Conservation (phyloP, 257 asterid genomes). For the Salvia hispanica region DNA sequence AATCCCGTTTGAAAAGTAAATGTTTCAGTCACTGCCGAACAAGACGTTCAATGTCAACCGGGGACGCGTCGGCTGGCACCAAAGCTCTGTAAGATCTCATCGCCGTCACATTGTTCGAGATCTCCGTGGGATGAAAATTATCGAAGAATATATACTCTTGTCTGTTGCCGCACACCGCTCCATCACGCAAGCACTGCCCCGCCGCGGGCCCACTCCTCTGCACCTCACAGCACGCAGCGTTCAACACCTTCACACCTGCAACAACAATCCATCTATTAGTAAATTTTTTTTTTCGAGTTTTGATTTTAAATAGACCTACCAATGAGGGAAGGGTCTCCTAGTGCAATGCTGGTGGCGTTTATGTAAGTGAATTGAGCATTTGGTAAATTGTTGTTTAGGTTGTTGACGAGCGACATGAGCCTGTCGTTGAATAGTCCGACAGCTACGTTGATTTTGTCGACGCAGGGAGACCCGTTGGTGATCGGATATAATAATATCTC, state of each 20-base stretch:
- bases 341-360: constrained; percentile 43
- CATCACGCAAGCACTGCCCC: constrained; percentile 32
- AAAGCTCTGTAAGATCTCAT: constrained; percentile 37
- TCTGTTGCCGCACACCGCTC: constrained; percentile 38
- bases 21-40: constrained; percentile 15
- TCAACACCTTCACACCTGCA: constrained; percentile 23
- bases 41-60: constrained; percentile 39
- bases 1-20: too few relatives aligned
- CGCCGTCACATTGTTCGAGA: constrained; percentile 1
- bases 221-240: constrained; percentile 45
- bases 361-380: constrained; percentile 48
- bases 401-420: constrained; percentile 39
- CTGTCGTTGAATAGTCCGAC: constrained; percentile 40
- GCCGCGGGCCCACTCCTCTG: not conserved
- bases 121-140: constrained; percentile 38
- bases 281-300: too few relatives aligned
- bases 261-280: too few relatives aligned
- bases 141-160: constrained; percentile 35
- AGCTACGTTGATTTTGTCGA: constrained; percentile 36
- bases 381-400: constrained; percentile 33
- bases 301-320: constrained; percentile 23
- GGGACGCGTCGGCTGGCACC: constrained; percentile 38
- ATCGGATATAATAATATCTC: constrained; percentile 14
- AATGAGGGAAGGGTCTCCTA: constrained; percentile 29
- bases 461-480: constrained; percentile 45